Percentiles rank a stretch among this genome's conserved stretches.
phyloP scores from a whole-genome alignment of 352 stramenopile genomes.

The Phytophthora ohioensis region DNA sequence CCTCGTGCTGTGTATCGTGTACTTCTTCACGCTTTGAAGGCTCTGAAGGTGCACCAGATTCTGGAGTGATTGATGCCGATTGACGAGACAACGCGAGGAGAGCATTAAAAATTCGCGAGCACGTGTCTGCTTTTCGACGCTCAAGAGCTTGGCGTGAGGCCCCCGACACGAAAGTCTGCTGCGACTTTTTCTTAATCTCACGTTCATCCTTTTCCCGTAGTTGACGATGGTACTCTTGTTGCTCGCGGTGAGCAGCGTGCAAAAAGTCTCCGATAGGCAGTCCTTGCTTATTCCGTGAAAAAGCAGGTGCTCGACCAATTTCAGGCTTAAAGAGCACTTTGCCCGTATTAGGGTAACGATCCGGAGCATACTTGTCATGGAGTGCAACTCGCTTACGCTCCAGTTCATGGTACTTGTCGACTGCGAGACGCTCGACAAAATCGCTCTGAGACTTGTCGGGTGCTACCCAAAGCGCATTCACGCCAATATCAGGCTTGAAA shows the following conservation, averaged over 20 bases:
- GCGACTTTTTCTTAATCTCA: constrained; percentile 51
- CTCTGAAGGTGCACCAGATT: constrained; percentile 7
- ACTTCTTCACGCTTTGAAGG: constrained; percentile 1
- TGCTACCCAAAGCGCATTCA: constrained; percentile 71
- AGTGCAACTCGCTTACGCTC: constrained; percentile 65
- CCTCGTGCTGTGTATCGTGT: constrained; percentile 1
- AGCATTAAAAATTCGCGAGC: constrained; percentile 59
- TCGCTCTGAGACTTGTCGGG: constrained; percentile 48
- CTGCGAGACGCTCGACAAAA: constrained; percentile 75
- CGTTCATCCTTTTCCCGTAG: constrained; percentile 55
- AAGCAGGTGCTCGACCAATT: constrained; percentile 65
- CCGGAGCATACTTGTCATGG: constrained; percentile 69
- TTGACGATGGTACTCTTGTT: constrained; percentile 64
- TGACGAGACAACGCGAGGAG: constrained; percentile 35
- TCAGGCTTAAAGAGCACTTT: constrained; percentile 77
- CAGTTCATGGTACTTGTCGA: constrained; percentile 73
- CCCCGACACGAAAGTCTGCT: constrained; percentile 69
- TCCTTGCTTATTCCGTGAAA: constrained; percentile 74
- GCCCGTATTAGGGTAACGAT: constrained; percentile 67
- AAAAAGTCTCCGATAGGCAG: constrained; percentile 84
- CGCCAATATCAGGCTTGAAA: constrained; percentile 84
- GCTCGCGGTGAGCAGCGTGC: constrained; percentile 67
- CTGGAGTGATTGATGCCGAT: constrained; percentile 1
- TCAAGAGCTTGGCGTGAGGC: constrained; percentile 65
- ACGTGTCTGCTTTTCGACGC: constrained; percentile 66